Base-by-base conservation (phyloP, 306 rosid species). In the Crotalaria pallida region DNA sequence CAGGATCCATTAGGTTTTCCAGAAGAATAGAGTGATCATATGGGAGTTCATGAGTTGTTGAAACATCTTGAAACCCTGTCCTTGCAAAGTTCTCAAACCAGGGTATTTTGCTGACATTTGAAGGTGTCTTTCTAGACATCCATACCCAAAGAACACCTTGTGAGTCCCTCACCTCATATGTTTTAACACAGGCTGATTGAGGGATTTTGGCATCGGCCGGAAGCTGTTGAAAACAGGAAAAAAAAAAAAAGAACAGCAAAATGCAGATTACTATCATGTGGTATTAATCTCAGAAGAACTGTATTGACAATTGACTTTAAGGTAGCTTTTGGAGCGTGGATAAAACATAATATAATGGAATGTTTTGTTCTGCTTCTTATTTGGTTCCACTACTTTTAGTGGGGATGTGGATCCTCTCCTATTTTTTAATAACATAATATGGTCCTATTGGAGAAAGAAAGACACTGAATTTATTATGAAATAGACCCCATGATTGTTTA, bases 1-100 rank as follows among this genome's bases (percentile, higher is more conserved):
- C 99, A 36, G 97, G 99, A 78, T 91, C 99, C 97, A 91, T 91
- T 65, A 94, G 92, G 83, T 94, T 94, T 73, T 94, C 99, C 52
- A 91, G 76, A 7, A 91, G 99, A 70, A 91, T 89, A 23, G 99
- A 94, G 77, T 94, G 99, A 70, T 94, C 99, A 71, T 94, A 94
- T 15, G 99, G 99, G 67, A 91, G 99, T 83, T 94, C 99, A 18
- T 94, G 97, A 74, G 67, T 81, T 23, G 96, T 80, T 24, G 95
- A 94, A 67, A 83, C 31, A 67, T 94, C 99, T 68, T 63, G 88
- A 77, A 94, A 88, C 49, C 99, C 96, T 0, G 91, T 96, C 87
- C 88, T 81, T 7, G 85, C 92, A 11, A 94, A 89, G 75, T 91
- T 91, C 83, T 91, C 96, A 65, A 94, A 94, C 96, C 99, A 87